Conservation (phyloP, 352 stramenopile species). For the Phytopythium aichiense region DNA sequence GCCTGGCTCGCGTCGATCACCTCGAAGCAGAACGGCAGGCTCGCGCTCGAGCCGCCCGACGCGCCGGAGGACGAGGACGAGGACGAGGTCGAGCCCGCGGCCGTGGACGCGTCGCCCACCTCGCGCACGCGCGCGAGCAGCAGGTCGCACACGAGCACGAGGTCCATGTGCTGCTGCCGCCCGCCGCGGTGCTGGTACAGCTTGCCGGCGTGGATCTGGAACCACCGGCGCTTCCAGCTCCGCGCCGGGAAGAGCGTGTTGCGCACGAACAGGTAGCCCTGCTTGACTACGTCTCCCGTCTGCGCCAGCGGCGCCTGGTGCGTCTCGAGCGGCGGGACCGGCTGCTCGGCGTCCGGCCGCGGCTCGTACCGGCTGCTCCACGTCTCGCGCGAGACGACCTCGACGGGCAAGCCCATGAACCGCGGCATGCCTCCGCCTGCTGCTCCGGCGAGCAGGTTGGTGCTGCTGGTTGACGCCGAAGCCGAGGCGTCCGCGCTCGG, state of each 20-base stretch:
- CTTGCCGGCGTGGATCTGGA: constrained; percentile 85
- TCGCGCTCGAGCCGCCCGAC: background rate
- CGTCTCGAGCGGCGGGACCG: background rate
- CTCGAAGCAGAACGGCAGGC: constrained; percentile 40
- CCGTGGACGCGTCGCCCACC: constrained; percentile 43
- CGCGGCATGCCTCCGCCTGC: constrained; percentile 18
- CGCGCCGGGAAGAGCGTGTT: constrained; percentile 78
- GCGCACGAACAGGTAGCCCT: constrained; percentile 85
- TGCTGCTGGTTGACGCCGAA: background rate
- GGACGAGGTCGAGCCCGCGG: constrained; percentile 6
- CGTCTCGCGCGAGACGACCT: constrained; percentile 75
- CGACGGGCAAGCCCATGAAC: constrained; percentile 61
- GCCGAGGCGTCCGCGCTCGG: background rate
- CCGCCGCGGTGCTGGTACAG: constrained; percentile 51
- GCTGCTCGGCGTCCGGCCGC: background rate
- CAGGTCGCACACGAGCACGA: constrained; percentile 76
- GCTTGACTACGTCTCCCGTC: constrained; percentile 47
- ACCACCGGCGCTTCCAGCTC: constrained; percentile 86
- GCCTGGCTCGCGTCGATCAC: constrained; percentile 79
- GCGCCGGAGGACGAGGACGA: background rate
- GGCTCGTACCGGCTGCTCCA: constrained; percentile 35
- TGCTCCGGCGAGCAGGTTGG: background rate
- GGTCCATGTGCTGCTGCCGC: constrained; percentile 69
- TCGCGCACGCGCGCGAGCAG: constrained; percentile 78
- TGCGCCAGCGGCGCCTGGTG: background rate